Percentiles rank a stretch among this genome's conserved stretches.
Evolutionary conservation across 2,329 filamentous ascomycete species (phyloP).

Genomic region (Thelonectria blattea): DNA sequence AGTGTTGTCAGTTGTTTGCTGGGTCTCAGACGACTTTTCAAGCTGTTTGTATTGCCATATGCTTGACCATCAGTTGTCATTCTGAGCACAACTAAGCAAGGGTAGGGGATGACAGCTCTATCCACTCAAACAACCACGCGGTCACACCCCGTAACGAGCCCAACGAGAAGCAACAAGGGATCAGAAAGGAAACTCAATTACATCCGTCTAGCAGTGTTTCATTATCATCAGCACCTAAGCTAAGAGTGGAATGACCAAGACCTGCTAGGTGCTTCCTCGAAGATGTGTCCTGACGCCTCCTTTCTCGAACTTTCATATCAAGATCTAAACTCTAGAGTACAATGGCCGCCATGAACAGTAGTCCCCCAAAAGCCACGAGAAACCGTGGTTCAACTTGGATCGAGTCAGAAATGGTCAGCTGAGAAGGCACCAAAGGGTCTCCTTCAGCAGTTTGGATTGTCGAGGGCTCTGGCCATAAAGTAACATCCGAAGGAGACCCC

Average conservation of each 20-base stretch:
- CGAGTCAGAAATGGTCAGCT: slow-evolving; percentile 39
- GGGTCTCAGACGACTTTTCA: neutral
- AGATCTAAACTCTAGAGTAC: slow-evolving; percentile 4
- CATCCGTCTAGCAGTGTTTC: neutral
- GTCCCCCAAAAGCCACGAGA: slow-evolving; percentile 29
- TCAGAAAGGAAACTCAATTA: neutral
- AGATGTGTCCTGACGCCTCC: neutral
- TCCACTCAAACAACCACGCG: too few species aligned
- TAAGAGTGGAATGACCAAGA: neutral
- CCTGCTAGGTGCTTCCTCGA: neutral
- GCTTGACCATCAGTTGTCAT: too few species aligned
- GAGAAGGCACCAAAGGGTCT: slow-evolving; percentile 35
- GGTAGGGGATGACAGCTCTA: too few species aligned
- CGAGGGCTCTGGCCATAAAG: slow-evolving; percentile 27
- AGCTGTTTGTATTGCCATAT: too few species aligned
- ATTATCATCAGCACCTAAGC: neutral
- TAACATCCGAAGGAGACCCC: neutral
- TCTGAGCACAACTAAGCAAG: too few species aligned
- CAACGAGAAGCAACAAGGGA: neutral
- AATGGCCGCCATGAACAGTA: slow-evolving; percentile 37
- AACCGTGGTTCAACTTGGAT: slow-evolving; percentile 28
- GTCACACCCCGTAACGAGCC: too few species aligned
- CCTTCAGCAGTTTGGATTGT: slow-evolving; percentile 25
- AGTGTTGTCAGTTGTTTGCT: neutral
- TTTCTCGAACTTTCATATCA: neutral